A percentile compares a stretch with the other conserved stretches of the same genome.
Conservation (phyloP, 169 alveolate genomes). For the Eimeria sp. region DNA sequence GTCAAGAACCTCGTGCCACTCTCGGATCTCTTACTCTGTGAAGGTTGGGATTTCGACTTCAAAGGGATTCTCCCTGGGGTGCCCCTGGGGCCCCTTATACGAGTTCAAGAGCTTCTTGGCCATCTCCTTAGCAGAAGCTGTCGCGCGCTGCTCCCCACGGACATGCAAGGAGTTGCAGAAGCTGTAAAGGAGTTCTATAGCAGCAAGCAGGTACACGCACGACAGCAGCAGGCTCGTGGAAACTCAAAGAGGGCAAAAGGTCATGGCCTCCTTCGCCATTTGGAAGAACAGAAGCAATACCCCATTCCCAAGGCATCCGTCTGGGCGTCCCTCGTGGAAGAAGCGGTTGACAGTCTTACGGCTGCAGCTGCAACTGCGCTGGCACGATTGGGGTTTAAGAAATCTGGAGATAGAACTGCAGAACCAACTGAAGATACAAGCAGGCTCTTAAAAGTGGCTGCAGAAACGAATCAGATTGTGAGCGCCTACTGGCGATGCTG, state of each 20-base stretch:
- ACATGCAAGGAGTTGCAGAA: slow-evolving; percentile 58
- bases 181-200: slow-evolving; percentile 64
- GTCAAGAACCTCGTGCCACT: slow-evolving; percentile 10
- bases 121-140: slow-evolving; percentile 37
- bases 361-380: slow-evolving; percentile 23
- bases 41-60: slow-evolving; percentile 53
- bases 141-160: slow-evolving; percentile 62
- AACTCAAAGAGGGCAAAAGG: slow-evolving; percentile 57
- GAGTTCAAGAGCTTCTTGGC: slow-evolving; percentile 30
- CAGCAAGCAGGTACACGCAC: slow-evolving; percentile 49
- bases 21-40: slow-evolving; percentile 47
- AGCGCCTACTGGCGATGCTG: slow-evolving; percentile 56
- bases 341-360: slow-evolving; percentile 6
- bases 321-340: slow-evolving; percentile 58
- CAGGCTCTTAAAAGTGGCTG: slow-evolving; percentile 17
- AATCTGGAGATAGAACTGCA: not conserved
- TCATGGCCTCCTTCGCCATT: slow-evolving; percentile 12
- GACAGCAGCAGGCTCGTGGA: slow-evolving; percentile 60
- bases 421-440: not conserved
- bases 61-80: slow-evolving; percentile 1
- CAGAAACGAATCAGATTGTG: slow-evolving; percentile 32
- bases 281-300: slow-evolving; percentile 14
- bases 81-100: not conserved
- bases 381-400: not conserved
- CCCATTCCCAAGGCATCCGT: slow-evolving; percentile 2